phyloP scores from a whole-genome alignment of 2,329 filamentous ascomycete species.

The Curvularia sp. region DNA sequence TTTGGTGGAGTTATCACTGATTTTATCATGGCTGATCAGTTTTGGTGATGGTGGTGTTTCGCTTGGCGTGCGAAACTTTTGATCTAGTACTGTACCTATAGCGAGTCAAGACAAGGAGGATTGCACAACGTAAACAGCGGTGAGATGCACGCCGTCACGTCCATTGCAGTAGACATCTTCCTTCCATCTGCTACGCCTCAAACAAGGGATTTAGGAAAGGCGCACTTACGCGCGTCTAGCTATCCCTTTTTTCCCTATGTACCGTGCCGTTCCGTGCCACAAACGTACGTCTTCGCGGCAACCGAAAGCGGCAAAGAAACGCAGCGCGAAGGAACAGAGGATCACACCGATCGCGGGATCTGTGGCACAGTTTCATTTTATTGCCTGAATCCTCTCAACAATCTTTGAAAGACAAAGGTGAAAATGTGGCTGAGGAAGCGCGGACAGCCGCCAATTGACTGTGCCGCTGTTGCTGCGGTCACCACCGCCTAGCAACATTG shows the following conservation, averaged over 20 bases:
- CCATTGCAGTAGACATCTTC: too few species aligned
- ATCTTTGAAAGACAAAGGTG: background rate
- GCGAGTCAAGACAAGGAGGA: background rate
- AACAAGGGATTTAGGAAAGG: background rate
- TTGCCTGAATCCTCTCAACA: background rate
- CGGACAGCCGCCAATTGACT: background rate
- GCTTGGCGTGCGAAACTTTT: too few species aligned
- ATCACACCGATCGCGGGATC: background rate
- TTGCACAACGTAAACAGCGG: too few species aligned
- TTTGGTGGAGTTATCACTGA: too few species aligned
- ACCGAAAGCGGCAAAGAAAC: background rate
- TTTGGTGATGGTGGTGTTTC: too few species aligned
- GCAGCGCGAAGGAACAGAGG: background rate
- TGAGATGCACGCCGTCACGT: too few species aligned
- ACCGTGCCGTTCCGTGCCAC: background rate
- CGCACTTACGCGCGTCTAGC: background rate
- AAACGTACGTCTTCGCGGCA: background rate
- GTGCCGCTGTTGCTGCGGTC: background rate
- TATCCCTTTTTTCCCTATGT: background rate
- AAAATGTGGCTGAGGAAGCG: background rate
- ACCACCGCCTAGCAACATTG: background rate
- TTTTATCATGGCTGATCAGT: too few species aligned
- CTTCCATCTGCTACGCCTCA: too few species aligned
- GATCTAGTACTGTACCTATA: too few species aligned
- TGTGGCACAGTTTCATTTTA: background rate